phyloP scores from a whole-genome alignment of 1,284 basidiomycete genomes.

The Vanrija pseudolonga region DNA sequence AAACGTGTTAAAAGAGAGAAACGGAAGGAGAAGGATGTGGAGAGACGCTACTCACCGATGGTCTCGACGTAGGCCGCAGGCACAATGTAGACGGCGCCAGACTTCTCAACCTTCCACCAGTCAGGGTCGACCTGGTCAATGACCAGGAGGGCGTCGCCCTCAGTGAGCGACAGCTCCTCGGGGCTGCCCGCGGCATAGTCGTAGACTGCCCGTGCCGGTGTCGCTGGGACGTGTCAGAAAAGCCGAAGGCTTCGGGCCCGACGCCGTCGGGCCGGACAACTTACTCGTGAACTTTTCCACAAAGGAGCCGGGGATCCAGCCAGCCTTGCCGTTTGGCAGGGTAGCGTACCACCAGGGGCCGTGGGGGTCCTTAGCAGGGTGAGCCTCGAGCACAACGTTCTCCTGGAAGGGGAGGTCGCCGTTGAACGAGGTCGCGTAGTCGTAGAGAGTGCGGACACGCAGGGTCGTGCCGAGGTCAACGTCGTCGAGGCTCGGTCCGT shows the following conservation, averaged over 20 bases:
- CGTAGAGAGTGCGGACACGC: constrained; percentile 72
- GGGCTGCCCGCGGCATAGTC: constrained; percentile 64
- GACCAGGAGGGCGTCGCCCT: constrained; percentile 71
- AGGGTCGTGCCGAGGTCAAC: constrained; percentile 36
- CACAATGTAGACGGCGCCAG: constrained; percentile 77
- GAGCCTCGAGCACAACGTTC: constrained; percentile 72
- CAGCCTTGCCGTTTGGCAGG: constrained; percentile 63
- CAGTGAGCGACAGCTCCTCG: constrained; percentile 77
- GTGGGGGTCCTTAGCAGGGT: constrained; percentile 73
- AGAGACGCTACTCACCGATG: constrained; percentile 69
- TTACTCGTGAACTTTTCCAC: constrained; percentile 69
- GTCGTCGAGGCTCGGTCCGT: constrained; percentile 18
- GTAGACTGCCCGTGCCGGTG: constrained; percentile 60
- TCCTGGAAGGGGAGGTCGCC: constrained; percentile 84
- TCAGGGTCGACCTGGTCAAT: constrained; percentile 75
- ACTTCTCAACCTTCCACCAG: constrained; percentile 91
- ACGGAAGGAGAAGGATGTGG: constrained; percentile 47
- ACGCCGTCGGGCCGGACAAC: constrained; percentile 41
- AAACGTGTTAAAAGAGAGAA: constrained; percentile 19
- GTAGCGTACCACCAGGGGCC: constrained; percentile 84
- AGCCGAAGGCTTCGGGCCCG: neutral
- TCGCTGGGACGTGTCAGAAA: neutral
- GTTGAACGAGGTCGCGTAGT: constrained; percentile 75
- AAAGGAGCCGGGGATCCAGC: constrained; percentile 89
- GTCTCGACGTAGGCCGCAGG: constrained; percentile 83